Conservation (phyloP, 306 rosid genomes). For the Pyrus bretschneideri region DNA sequence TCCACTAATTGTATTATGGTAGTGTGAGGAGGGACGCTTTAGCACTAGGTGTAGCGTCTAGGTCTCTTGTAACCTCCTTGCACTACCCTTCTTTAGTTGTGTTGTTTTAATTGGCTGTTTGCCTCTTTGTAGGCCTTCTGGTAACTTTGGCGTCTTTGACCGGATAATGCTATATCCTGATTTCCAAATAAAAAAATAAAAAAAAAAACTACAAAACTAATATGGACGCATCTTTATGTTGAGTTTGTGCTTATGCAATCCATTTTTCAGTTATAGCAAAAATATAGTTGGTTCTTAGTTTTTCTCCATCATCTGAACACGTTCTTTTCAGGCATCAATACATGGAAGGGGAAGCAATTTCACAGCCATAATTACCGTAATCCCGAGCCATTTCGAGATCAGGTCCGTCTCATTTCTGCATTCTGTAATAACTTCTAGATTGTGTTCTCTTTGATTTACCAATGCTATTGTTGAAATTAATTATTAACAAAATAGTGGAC, state of each 20-base stretch:
- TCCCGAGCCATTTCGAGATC: constrained; percentile 35
- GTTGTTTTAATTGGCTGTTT: accelerated
- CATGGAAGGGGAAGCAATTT: constrained; percentile 37
- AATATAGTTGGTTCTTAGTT: not conserved
- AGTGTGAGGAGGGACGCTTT: too few relatives aligned
- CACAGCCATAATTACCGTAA: constrained; percentile 48
- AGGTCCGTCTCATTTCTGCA: constrained; percentile 32
- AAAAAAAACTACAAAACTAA: not conserved
- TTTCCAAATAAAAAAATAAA: too few relatives aligned
- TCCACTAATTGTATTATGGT: too few relatives aligned
- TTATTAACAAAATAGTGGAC: too few relatives aligned
- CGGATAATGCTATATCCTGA: too few relatives aligned
- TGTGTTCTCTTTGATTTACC: not conserved
- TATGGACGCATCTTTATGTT: not conserved
- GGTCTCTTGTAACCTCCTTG: too few relatives aligned
- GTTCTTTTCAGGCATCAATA: constrained; percentile 23
- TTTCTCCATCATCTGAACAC: not conserved
- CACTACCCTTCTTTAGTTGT: too few relatives aligned
- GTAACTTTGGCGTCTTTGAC: too few relatives aligned
- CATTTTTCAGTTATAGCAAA: not conserved
- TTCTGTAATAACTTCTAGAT: not conserved
- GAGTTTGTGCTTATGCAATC: not conserved
- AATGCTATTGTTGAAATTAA: not conserved
- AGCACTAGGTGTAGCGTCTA: too few relatives aligned
- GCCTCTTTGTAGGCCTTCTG: too few relatives aligned